Conservation (phyloP, 192 early-diverging fungal genomes). For the Gonapodya sp. region DNA sequence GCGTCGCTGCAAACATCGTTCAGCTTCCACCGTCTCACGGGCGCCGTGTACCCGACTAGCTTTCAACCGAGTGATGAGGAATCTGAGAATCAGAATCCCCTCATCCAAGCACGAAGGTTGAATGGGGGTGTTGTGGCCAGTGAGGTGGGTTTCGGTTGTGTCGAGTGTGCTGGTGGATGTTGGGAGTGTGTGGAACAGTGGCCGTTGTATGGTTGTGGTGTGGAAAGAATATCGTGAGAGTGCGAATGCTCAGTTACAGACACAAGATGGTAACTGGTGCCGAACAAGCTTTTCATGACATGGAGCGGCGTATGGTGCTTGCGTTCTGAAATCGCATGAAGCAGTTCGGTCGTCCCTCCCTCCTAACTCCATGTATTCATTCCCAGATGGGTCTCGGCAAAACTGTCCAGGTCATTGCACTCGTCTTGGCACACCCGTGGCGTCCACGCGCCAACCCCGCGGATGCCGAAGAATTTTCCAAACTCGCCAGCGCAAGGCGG, state of each 20-base stretch:
- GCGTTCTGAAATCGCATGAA: not conserved
- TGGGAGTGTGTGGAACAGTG: too few species aligned
- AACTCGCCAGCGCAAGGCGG: not conserved
- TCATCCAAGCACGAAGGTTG: too few species aligned
- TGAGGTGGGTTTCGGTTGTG: too few species aligned
- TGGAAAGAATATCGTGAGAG: not conserved
- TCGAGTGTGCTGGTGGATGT: too few species aligned
- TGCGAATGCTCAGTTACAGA: too few species aligned
- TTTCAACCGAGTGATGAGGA: not conserved
- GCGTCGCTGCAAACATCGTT: not conserved
- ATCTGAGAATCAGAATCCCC: too few species aligned
- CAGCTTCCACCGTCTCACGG: not conserved
- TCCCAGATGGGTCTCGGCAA: conserved; percentile 60
- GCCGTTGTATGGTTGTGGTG: not conserved
- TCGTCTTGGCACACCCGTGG: conserved; percentile 37
- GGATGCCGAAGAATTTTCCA: not conserved
- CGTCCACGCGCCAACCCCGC: not conserved
- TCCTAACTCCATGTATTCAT: not conserved
- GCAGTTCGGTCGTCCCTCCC: not conserved
- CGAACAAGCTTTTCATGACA: too few species aligned
- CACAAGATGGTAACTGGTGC: too few species aligned
- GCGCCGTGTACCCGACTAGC: not conserved
- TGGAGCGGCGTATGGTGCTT: not conserved
- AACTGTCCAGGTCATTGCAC: conserved; percentile 50
- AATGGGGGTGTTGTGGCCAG: too few species aligned